Percentiles rank a stretch among this genome's conserved stretches.
These are phyloP conservation scores for Zymoseptoria crescenta DNA, from an alignment of 2,329 filamentous ascomycete genomes.

Conservation along the genomic window DNA sequence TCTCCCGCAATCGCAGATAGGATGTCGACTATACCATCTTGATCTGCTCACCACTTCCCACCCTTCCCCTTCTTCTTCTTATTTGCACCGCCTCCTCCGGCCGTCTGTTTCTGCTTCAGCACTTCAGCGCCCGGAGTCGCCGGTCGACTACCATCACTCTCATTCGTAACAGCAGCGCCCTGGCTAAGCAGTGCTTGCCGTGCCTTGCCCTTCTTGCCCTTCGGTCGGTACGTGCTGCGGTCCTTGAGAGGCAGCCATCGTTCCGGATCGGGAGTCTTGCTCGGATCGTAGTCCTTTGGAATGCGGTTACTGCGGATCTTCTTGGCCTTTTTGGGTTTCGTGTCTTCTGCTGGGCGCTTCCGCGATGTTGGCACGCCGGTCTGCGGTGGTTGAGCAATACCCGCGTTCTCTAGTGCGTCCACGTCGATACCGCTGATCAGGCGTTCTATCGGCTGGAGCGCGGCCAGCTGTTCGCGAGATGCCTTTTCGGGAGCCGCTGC, in stretches of 20 bases:
- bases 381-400: constrained; percentile 45
- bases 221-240: constrained; percentile 78
- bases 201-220: constrained; percentile 79
- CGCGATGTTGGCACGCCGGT: constrained; percentile 26
- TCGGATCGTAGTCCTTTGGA: constrained; percentile 67
- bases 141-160: constrained; percentile 28
- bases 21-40: background rate
- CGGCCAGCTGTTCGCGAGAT: constrained; percentile 44
- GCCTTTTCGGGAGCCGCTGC: constrained; percentile 60
- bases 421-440: constrained; percentile 56
- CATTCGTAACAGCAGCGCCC: constrained; percentile 71
- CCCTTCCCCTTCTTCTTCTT: constrained; percentile 36
- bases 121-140: constrained; percentile 29
- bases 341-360: constrained; percentile 44
- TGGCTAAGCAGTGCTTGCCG: constrained; percentile 65
- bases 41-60: constrained; percentile 17
- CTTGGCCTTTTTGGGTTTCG: constrained; percentile 47
- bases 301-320: constrained; percentile 53
- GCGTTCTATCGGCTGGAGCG: constrained; percentile 54
- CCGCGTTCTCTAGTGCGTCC: constrained; percentile 55
- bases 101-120: constrained; percentile 40
- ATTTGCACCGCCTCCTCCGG: constrained; percentile 22
- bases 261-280: constrained; percentile 78
- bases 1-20: background rate
- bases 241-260: constrained; percentile 89